Evolutionary conservation across 495 filamentous ascomycete species (phyloP).

Genomic region (Neurospora tetraspora): DNA sequence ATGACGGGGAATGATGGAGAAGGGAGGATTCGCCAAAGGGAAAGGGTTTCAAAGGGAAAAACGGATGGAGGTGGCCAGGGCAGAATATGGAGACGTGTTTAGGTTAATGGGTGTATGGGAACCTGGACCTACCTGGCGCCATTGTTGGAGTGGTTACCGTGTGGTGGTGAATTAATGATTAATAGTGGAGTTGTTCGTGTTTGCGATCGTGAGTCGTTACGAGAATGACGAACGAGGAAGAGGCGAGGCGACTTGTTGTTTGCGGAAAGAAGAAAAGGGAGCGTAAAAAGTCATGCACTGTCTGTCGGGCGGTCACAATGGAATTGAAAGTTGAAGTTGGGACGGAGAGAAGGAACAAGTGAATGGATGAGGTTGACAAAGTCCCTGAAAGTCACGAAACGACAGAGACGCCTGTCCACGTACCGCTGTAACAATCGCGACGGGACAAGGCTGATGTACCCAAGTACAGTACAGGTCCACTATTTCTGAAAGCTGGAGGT

Average conservation of each 20-base stretch:
- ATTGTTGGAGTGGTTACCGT: conserved; percentile 4
- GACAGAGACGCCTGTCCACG: background rate
- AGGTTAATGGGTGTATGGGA: background rate
- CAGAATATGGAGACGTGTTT: background rate
- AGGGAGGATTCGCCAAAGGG: background rate
- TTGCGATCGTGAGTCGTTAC: background rate
- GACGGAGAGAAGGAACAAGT: background rate
- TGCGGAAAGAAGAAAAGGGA: background rate
- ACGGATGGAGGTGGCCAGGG: background rate
- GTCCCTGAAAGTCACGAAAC: background rate
- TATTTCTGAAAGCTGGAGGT: background rate
- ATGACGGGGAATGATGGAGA: background rate
- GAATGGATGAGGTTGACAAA: background rate
- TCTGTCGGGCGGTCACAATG: background rate
- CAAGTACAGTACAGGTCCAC: background rate
- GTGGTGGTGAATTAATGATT: conserved; percentile 1
- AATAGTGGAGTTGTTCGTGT: background rate
- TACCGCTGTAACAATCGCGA: background rate
- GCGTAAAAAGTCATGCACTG: background rate
- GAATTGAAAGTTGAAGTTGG: background rate
- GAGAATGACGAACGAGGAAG: background rate
- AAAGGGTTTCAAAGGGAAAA: background rate
- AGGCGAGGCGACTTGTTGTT: background rate
- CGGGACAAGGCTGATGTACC: background rate
- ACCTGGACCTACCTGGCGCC: conserved; percentile 18